A percentile compares a stretch with the other conserved stretches of the same genome.
Evolutionary conservation across 345 rosid genomes (phyloP).

Genomic region (Abelmoschus esculentus): DNA sequence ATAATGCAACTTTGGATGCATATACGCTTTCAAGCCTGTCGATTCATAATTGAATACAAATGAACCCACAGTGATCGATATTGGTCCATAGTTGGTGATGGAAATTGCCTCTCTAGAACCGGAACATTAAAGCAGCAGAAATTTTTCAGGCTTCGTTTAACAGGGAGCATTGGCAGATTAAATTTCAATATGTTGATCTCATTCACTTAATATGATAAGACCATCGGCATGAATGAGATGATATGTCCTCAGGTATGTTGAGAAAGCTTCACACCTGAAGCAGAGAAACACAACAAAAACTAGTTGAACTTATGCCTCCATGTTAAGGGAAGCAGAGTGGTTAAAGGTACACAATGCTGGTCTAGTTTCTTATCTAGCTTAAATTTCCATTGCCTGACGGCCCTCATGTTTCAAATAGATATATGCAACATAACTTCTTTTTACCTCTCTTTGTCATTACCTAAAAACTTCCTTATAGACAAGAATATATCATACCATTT

Average conservation of each 20-base stretch:
- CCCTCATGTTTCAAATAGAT: too few relatives aligned
- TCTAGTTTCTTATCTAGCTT: too few relatives aligned
- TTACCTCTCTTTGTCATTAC: too few relatives aligned
- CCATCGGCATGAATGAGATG: slow-evolving; percentile 85
- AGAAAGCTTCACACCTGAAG: slow-evolving; percentile 97
- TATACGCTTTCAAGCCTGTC: not conserved
- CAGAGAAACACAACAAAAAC: not conserved
- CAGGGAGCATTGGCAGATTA: not conserved
- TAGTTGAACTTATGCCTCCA: too few relatives aligned
- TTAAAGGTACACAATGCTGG: too few relatives aligned
- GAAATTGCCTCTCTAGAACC: not conserved
- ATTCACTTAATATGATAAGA: too few relatives aligned
- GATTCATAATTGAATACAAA: slow-evolving; percentile 2
- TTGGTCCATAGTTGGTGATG: not conserved
- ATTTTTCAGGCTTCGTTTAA: not conserved
- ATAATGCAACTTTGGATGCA: not conserved
- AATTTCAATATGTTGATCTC: too few relatives aligned
- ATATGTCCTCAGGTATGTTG: slow-evolving; percentile 98
- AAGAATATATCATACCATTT: too few relatives aligned
- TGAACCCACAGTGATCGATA: not conserved
- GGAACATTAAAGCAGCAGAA: not conserved
- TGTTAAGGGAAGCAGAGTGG: too few relatives aligned
- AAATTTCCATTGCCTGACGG: too few relatives aligned
- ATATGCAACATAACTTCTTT: too few relatives aligned
- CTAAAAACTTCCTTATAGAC: too few relatives aligned